Evolutionary conservation across 805 yeast genomes (phyloP).

Genomic region (Barnettozyma sucrosica): DNA sequence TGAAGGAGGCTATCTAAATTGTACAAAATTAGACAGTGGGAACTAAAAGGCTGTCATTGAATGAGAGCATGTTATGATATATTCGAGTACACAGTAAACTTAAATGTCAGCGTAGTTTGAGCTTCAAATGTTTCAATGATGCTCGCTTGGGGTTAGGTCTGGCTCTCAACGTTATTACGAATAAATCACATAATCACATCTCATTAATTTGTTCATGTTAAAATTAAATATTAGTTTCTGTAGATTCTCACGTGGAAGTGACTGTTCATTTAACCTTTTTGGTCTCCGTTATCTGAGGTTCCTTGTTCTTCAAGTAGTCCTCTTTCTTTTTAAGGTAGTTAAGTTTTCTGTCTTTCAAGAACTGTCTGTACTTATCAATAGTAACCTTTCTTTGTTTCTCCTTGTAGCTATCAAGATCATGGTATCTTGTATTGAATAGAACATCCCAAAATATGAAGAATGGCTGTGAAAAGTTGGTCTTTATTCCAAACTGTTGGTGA

Average conservation of each 20-base stretch:
- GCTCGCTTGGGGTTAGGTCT: not conserved
- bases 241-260: not conserved
- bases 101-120: not conserved
- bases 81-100: not conserved
- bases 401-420: conserved; percentile 58
- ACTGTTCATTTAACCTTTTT: not conserved
- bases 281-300: not conserved
- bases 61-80: conserved; percentile 5
- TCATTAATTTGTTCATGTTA: not conserved
- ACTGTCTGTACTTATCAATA: conserved; percentile 57
- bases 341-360: conserved; percentile 36
- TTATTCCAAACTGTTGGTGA: conserved; percentile 94
- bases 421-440: conserved; percentile 64
- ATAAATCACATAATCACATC: too few relatives aligned
- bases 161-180: not conserved
- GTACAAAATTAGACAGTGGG: not conserved
- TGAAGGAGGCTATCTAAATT: conserved; percentile 74
- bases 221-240: not conserved
- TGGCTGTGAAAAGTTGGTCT: conserved; percentile 91
- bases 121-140: not conserved
- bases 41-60: conserved; percentile 2
- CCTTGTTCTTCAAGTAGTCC: conserved; percentile 8
- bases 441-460: conserved; percentile 93
- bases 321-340: conserved; percentile 26
- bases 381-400: conserved; percentile 62